Evolutionary conservation across 257 asterid species (phyloP), one percentile per base, ranked within the genome.

Genomic region (Cynanchum wilfordii): DNA sequence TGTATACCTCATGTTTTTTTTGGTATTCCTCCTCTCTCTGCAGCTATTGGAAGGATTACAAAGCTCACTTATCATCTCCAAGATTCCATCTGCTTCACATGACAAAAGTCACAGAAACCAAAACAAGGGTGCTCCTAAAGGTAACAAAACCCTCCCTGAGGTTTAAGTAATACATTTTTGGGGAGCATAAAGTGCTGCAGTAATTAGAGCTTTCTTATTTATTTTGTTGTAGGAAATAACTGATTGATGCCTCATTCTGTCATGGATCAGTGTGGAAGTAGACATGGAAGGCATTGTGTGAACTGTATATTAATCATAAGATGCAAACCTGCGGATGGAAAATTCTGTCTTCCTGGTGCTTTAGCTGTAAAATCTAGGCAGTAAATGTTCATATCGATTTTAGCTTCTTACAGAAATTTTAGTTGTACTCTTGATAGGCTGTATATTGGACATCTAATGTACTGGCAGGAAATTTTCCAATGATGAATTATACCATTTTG

Each of bases 1-100:
- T 63, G 47, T 63, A 20, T 50, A 3, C 40, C 24, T 29, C 7
- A 1, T 68, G 29, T 9, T 33, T 44, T 58, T 73, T 44, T 58
- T 73, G 64, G 68, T 58, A 10, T 45, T 69, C 82, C 58, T 69
- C 81, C 58, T 82, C 70, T 51, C 22, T 58, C 24, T 84, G 73
- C 89, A 94, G 98, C 87, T 94, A 50, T 72, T 94, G 87, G 98
- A 94, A 87, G 98, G 98, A 69, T 80, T 94, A 76, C 97, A 94
- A 72, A 94, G 96, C 75, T 89, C 97, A 1, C 85, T 91, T 67
- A 72, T 84, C 16, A 81, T 86, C 79, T 73, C 98, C 13, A 94
- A 91, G 82, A 20, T 84, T 55, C 89, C 96, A 29, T 77, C 96
- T 17, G 79, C 85, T 73, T 90, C 96, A 29, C 94, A 88, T 79